Evolutionary conservation across 176 grass and related monocot genomes (phyloP), one percentile per base, ranked within the genome.

Genomic region (Raddia guianensis): DNA sequence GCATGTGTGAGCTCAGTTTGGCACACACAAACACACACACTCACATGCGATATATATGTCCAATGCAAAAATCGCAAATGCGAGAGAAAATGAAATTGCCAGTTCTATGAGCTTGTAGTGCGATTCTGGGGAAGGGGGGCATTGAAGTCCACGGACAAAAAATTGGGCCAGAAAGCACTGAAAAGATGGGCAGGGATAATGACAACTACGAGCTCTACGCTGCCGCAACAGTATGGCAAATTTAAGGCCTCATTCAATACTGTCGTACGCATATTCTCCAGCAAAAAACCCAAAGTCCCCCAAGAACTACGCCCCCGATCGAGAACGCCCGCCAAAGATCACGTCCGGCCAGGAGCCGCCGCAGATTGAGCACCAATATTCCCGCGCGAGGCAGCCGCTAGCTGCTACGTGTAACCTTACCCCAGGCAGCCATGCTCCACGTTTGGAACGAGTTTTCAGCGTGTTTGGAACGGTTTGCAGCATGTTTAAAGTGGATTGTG

Each of bases 211-310:
- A 72, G 68, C 59, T 85, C 75, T 86, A 86, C 68, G 60, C 72
- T 81, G 71, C 63, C 33, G 54, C 85, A 77, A 77, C 79, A 77
- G 79, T 66, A 72, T 78, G 74, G 58, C 48, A 21, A 65, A 87
- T 72, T 83, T 64, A 87, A 87, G 56, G 85, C 79, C 49, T 35
- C 79, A 87, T 82, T 87, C 79, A 87, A 72, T 82, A 77, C 79
- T 15, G 56, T 77, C 85, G 79, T 87, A 87, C 85, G 27, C 85
- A 82, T 81, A 87, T 87, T 82, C 85, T 82, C 73, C 48, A 56
- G 66, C 64, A 49, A 71, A 47, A 70, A 67, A 27, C 27, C 49
- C 4, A 37, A 37, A 66, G 50, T 5, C 11, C 72, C 12, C 10
- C 48, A 9, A 0, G 21, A 61, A 44, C 46, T 13, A 18, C 1